Evolutionary conservation across 2,329 filamentous ascomycete genomes (phyloP).

Genomic region (Meredithiella fracta): DNA sequence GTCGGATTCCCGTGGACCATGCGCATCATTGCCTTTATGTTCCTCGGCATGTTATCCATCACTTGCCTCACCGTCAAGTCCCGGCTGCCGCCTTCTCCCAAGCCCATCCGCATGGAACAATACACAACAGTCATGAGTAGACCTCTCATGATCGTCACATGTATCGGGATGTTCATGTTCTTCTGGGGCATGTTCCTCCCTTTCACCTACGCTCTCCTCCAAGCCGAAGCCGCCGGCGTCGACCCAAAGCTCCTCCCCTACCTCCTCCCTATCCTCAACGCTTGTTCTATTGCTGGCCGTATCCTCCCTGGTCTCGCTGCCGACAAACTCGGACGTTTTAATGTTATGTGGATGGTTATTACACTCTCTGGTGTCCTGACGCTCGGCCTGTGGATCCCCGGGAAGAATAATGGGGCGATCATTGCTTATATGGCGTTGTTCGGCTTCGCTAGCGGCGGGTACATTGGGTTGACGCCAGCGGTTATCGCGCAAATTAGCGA

Average conservation of each 20-base stretch:
- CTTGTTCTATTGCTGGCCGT: slow-evolving; percentile 34
- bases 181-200: slow-evolving; percentile 38
- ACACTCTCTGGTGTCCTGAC: slow-evolving; percentile 30
- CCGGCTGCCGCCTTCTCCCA: slow-evolving; percentile 29
- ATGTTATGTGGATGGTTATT: slow-evolving; percentile 35
- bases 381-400: slow-evolving; percentile 33
- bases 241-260: slow-evolving; percentile 27
- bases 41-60: slow-evolving; percentile 24
- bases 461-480: slow-evolving; percentile 45
- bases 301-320: slow-evolving; percentile 34
- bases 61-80: slow-evolving; percentile 24
- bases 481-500: slow-evolving; percentile 56
- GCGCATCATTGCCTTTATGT: slow-evolving; percentile 30
- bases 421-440: slow-evolving; percentile 51
- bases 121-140: slow-evolving; percentile 33
- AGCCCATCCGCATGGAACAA: slow-evolving; percentile 29
- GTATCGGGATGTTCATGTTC: slow-evolving; percentile 35
- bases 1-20: slow-evolving; percentile 34
- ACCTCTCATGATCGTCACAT: slow-evolving; percentile 26
- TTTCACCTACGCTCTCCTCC: slow-evolving; percentile 35
- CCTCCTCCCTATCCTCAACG: slow-evolving; percentile 40
- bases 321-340: slow-evolving; percentile 30
- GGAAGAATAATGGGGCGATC: slow-evolving; percentile 36
- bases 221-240: slow-evolving; percentile 30
- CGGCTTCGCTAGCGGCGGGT: slow-evolving; percentile 52